A percentile compares a stretch with the other conserved stretches of the same genome.
These are phyloP conservation scores for Musa beccarii DNA, from an alignment of 176 grass and related monocot genomes.

Conservation along the genomic window DNA sequence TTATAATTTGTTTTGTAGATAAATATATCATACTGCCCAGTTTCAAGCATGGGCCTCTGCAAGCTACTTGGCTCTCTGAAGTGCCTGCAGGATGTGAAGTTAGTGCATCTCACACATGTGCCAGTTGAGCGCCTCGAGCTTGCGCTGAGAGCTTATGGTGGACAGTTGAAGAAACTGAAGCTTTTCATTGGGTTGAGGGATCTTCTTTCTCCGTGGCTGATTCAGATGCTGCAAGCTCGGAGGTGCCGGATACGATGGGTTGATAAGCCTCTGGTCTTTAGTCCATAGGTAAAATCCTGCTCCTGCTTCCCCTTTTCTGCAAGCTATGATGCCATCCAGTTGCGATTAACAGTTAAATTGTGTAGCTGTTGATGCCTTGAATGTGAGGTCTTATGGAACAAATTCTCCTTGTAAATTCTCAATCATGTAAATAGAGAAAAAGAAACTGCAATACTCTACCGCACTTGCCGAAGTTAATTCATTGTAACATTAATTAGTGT, in stretches of 20 bases:
- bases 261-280: slow-evolving; percentile 38
- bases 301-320: neutral
- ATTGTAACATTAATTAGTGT: too few relatives aligned
- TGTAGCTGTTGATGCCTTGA: too few relatives aligned
- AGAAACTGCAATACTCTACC: too few relatives aligned
- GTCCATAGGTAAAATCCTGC: neutral
- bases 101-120: slow-evolving; percentile 80
- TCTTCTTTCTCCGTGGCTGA: slow-evolving; percentile 55
- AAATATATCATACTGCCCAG: slow-evolving; percentile 91
- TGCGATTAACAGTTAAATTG: too few relatives aligned
- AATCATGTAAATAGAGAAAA: too few relatives aligned
- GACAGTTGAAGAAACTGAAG: slow-evolving; percentile 93
- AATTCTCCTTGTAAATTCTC: too few relatives aligned
- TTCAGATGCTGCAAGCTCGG: slow-evolving; percentile 52
- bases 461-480: too few relatives aligned
- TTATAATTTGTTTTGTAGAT: slow-evolving; percentile 44
- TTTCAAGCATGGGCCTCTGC: slow-evolving; percentile 71
- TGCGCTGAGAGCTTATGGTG: slow-evolving; percentile 50
- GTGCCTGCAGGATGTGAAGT: slow-evolving; percentile 90
- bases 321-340: neutral
- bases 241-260: slow-evolving; percentile 92
- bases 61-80: slow-evolving; percentile 62
- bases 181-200: slow-evolving; percentile 47
- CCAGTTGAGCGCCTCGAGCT: slow-evolving; percentile 72
- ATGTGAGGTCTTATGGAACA: too few relatives aligned